Base-by-base conservation (phyloP, 371 early-diverging fungal species). In the Mortierella sp. region DNA sequence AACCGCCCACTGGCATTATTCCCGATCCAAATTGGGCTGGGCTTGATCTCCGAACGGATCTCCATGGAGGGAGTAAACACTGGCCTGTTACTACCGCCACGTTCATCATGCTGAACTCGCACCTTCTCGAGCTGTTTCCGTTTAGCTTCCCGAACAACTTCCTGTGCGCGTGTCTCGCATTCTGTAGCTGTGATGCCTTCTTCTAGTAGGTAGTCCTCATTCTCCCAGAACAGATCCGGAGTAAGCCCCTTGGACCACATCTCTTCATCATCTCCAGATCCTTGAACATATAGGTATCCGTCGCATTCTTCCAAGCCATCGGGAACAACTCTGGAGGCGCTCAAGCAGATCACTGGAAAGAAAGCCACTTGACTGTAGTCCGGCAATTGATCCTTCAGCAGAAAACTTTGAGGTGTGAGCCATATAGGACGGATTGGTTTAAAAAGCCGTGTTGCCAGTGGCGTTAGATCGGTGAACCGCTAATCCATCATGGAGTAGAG, bases 251-350 rank as follows among this genome's bases (percentile, higher is more conserved):
- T 54, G 28, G 90, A 83, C 96, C 96, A 96, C 60, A 88, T 80
- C 67, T 96, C 96, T 37, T 93, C 88, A 72, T 96, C 95, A 70
- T 96, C 96, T 0, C 88, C 96, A 2, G 95, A 90, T 6, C 96
- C 96, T 79, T 96, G 95, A 3, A 96, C 90, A 62, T 96, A 96
- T 5, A 85, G 65, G 56, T 86, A 93, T 0, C 88, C 86, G 37
- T 86, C 80, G 27, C 76, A 79, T 12, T 67, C 80, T 31, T 87
- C 89, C 41, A 84, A 61, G 31, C 88, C 83, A 27, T 81, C 86
- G 31, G 66, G 68, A 0, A 87, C 84, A 5, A 84, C 84, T 43
- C 84, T 81, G 0, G 93, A 93, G 0, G 94, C 93, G 63, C 88
- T 90, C 21, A 93, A 61, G 58, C 92, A 92, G 3, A 92, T 80